These are phyloP conservation scores for Chalciporus piperatus DNA, from an alignment of 768 basidiomycete species.

Conservation along the genomic window DNA sequence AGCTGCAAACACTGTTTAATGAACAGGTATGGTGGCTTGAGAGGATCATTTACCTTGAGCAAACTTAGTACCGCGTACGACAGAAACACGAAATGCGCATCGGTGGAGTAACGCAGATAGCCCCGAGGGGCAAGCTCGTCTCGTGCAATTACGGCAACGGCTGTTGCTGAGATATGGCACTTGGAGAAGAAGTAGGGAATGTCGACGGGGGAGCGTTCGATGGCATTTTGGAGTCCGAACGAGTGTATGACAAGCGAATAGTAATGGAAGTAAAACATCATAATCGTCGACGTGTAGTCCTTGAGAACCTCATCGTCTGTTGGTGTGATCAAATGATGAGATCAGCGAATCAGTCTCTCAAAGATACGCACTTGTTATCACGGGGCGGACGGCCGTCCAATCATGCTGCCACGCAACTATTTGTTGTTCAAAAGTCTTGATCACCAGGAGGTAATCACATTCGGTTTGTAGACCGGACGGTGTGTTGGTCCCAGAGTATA, in stretches of 20 bases:
- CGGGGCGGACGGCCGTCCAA: conserved; percentile 31
- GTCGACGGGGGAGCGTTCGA: conserved; percentile 71
- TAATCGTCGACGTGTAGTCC: conserved; percentile 29
- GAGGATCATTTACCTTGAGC: conserved; percentile 65
- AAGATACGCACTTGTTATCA: conserved; percentile 16
- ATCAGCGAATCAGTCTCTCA: not conserved
- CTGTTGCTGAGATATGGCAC: conserved; percentile 68
- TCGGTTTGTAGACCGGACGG: conserved; percentile 80
- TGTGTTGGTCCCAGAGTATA: conserved; percentile 80
- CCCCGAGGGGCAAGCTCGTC: conserved; percentile 79
- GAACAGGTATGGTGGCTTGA: not conserved
- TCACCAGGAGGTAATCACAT: conserved; percentile 81
- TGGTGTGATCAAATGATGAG: conserved; percentile 3
- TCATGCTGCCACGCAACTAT: conserved; percentile 61
- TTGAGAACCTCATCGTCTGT: conserved; percentile 27
- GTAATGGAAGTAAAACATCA: conserved; percentile 82
- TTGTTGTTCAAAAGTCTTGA: conserved; percentile 83
- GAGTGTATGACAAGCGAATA: conserved; percentile 88
- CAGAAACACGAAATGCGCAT: conserved; percentile 87
- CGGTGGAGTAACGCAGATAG: conserved; percentile 79
- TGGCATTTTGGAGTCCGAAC: conserved; percentile 94
- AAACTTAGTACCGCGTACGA: conserved; percentile 93
- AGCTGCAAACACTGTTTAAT: conserved; percentile 47
- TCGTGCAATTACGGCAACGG: conserved; percentile 68
- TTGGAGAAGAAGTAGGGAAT: conserved; percentile 83